These are phyloP conservation scores for Candida endomychidarum DNA, from an alignment of 805 yeast species.

Conservation along the genomic window DNA sequence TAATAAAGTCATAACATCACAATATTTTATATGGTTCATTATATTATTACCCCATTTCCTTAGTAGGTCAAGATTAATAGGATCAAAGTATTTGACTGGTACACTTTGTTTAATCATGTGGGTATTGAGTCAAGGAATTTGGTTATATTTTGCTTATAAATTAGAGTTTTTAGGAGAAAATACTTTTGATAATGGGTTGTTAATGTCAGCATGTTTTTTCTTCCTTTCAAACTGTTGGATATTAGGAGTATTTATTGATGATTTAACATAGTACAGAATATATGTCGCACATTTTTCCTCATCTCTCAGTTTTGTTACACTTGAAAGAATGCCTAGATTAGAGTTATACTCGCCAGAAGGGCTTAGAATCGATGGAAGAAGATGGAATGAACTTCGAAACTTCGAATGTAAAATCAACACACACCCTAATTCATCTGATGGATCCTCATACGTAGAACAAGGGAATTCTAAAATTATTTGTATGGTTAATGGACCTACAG, in stretches of 20 bases:
- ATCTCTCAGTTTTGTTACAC: too few species aligned
- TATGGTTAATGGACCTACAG: conserved; percentile 86
- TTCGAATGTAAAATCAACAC: conserved; percentile 83
- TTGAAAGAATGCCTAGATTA: conserved; percentile 64
- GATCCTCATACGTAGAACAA: conserved; percentile 88
- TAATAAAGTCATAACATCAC: conserved; percentile 78
- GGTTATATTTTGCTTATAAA: conserved; percentile 78
- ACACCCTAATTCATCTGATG: conserved; percentile 85
- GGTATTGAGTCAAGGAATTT: conserved; percentile 68
- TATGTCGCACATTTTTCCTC: conserved; percentile 1
- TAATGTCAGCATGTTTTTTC: conserved; percentile 55
- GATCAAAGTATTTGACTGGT: conserved; percentile 34
- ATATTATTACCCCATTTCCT: conserved; percentile 78
- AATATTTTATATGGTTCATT: conserved; percentile 93
- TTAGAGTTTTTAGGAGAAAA: conserved; percentile 76
- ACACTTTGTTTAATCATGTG: conserved; percentile 50
- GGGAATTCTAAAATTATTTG: conserved; percentile 90
- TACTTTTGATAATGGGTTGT: conserved; percentile 61
- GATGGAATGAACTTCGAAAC: conserved; percentile 89
- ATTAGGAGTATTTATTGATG: conserved; percentile 53
- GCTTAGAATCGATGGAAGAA: conserved; percentile 85
- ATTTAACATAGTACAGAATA: conserved; percentile 11
- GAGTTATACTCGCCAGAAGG: conserved; percentile 97
- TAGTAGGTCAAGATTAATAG: conserved; percentile 39
- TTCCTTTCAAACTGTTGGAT: conserved; percentile 63